Evolutionary conservation across 495 filamentous ascomycete genomes (phyloP), one percentile per base, ranked within the genome.

Genomic region (Astrothelium subdiscretum): DNA sequence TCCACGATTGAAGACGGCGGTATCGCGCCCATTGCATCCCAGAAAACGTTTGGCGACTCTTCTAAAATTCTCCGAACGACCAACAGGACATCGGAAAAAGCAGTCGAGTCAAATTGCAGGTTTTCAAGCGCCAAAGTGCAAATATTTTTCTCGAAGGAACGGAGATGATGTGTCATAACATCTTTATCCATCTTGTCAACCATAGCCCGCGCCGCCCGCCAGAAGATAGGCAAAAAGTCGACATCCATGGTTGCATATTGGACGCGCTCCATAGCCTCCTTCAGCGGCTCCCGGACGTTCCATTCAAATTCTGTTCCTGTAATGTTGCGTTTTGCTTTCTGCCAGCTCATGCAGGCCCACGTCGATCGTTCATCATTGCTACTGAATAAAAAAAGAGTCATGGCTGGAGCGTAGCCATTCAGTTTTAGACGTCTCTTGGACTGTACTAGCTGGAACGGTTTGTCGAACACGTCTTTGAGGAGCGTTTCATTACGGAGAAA

Each of bases 1-100:
- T 95, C 89, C 57, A 88, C 82, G 43, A 95, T 78, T 31, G 83
- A 78, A 32, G 84, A 82, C 6, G 89, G 86, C 1, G 87, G 87
- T 52, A 91, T 87, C 18, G 86, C 79, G 32, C 87, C 87, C 77
- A 90, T 87, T 1, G 90, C 88, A 65, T 87, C 85, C 91, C 91
- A 96, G 67, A 95, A 95, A 61, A 87, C 86, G 48, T 79, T 80
- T 0, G 88, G 81, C 0, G 89, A 86, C 62, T 87, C 87, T 61
- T 85, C 81, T 48, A 97, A 74, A 15, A 96, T 77, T 11, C 72
- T 77, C 31, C 80, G 79, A 57, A 94, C 82, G 0, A 83, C 83
- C 62, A 83, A 80, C 31, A 94, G 68, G 4, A 91, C 73, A 64
- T 83, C 75, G 12, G 78, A 73, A 57, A 95, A 75, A 12, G 84